These are phyloP conservation scores for Phialocephala sp. DNA, from an alignment of 2,329 filamentous ascomycete species.

Conservation along the genomic window DNA sequence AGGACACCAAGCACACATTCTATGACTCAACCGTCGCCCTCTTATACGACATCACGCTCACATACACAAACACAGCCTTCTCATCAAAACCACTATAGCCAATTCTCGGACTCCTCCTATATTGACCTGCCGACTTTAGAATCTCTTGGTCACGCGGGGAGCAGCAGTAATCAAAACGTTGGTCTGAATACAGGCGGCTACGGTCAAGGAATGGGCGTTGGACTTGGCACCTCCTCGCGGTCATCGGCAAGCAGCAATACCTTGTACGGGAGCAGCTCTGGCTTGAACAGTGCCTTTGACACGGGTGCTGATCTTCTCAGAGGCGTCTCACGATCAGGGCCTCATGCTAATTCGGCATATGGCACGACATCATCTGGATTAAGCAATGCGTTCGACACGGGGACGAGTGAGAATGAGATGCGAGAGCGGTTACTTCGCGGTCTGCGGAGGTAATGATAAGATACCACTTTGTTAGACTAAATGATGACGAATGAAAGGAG, in stretches of 20 bases:
- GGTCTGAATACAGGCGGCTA: slow-evolving; percentile 29
- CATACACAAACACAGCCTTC: slow-evolving; percentile 36
- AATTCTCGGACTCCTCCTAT: slow-evolving; percentile 40
- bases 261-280: slow-evolving; percentile 34
- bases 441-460: slow-evolving; percentile 33
- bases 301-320: slow-evolving; percentile 31
- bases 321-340: slow-evolving; percentile 24
- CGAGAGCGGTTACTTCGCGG: slow-evolving; percentile 36
- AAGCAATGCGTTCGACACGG: slow-evolving; percentile 28
- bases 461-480: slow-evolving; percentile 17
- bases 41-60: slow-evolving; percentile 34
- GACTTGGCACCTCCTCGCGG: slow-evolving; percentile 30
- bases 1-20: slow-evolving; percentile 34
- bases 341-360: slow-evolving; percentile 24
- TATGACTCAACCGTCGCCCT: slow-evolving; percentile 33
- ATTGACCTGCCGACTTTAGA: slow-evolving; percentile 42
- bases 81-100: slow-evolving; percentile 40
- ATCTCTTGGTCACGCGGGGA: slow-evolving; percentile 36
- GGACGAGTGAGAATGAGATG: slow-evolving; percentile 36
- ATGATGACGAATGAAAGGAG: background rate
- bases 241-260: slow-evolving; percentile 31
- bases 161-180: slow-evolving; percentile 28
- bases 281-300: slow-evolving; percentile 33
- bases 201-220: slow-evolving; percentile 29
- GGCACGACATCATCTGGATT: slow-evolving; percentile 26